phyloP scores from a whole-genome alignment of 1,284 basidiomycete genomes.

The Grifola frondosa region DNA sequence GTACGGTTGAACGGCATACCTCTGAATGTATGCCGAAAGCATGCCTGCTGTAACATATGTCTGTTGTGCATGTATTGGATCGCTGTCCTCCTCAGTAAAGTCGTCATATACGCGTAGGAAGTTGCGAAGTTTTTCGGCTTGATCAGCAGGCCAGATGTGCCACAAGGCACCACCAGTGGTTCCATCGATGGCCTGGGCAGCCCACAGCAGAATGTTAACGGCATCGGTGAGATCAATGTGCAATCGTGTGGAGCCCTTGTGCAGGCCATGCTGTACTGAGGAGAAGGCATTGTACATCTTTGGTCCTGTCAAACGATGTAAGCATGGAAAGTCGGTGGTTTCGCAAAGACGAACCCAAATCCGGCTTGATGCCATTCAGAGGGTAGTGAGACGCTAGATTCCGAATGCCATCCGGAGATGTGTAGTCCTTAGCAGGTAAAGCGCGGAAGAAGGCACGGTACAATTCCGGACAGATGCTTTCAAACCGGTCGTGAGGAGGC shows the following conservation, averaged over 20 bases:
- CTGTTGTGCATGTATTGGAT: conserved; percentile 85
- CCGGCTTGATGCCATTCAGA: conserved; percentile 70
- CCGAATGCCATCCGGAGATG: conserved; percentile 76
- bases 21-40: conserved; percentile 59
- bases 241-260: conserved; percentile 74
- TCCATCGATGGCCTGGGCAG: conserved; percentile 51
- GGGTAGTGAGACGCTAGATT: conserved; percentile 87
- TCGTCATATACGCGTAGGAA: conserved; percentile 12
- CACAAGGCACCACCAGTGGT: conserved; percentile 77
- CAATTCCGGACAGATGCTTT: conserved; percentile 68
- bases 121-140: conserved; percentile 65
- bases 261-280: conserved; percentile 51
- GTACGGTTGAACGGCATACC: conserved; percentile 67
- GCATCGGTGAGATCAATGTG: conserved; percentile 95
- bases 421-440: conserved; percentile 81
- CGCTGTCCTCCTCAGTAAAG: conserved; percentile 46
- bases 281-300: conserved; percentile 75
- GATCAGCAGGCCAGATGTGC: conserved; percentile 81
- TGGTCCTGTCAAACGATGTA: conserved; percentile 45
- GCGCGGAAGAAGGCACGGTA: conserved; percentile 80
- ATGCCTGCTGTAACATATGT: conserved; percentile 73
- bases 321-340: conserved; percentile 33
- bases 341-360: conserved; percentile 60
- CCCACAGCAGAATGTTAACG: conserved; percentile 82
- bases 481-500: conserved; percentile 55